Conservation (phyloP, 2,329 filamentous ascomycete species). For the Nemania serpens region DNA sequence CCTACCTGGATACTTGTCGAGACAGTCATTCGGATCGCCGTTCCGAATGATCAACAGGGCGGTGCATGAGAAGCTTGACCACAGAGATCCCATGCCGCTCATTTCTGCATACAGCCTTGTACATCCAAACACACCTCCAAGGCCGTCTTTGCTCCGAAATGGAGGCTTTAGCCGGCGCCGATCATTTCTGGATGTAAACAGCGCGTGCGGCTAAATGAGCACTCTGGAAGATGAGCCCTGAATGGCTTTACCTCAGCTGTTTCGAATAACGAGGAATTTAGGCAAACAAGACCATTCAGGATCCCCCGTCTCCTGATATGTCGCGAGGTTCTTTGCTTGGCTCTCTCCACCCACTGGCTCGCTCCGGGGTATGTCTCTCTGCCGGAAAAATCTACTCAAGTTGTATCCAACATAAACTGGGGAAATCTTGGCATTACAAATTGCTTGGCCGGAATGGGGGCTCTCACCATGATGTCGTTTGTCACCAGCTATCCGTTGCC, state of each 20-base stretch:
- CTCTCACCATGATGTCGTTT: neutral
- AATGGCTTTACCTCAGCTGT: slow-evolving; percentile 34
- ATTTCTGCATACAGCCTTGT: slow-evolving; percentile 9
- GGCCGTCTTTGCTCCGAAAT: slow-evolving; percentile 21
- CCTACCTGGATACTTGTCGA: neutral
- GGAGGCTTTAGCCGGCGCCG: slow-evolving; percentile 28
- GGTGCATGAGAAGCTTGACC: slow-evolving; percentile 17
- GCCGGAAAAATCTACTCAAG: slow-evolving; percentile 13
- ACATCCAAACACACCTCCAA: slow-evolving; percentile 5
- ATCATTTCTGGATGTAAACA: slow-evolving; percentile 20
- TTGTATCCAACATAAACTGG: slow-evolving; percentile 12
- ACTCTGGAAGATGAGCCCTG: slow-evolving; percentile 18
- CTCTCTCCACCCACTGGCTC: slow-evolving; percentile 2
- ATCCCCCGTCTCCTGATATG: slow-evolving; percentile 10
- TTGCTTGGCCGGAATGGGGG: neutral
- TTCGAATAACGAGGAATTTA: slow-evolving; percentile 40
- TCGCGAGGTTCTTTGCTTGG: slow-evolving; percentile 10
- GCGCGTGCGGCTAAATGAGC: slow-evolving; percentile 38
- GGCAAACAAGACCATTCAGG: slow-evolving; percentile 18
- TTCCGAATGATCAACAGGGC: slow-evolving; percentile 19
- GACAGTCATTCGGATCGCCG: slow-evolving; percentile 18
- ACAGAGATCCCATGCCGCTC: slow-evolving; percentile 13
- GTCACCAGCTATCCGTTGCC: neutral
- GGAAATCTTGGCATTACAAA: slow-evolving; percentile 27
- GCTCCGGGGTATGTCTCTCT: slow-evolving; percentile 18